Evolutionary conservation across 768 basidiomycete species (phyloP).

Genomic region (Boletellus ananiceps): DNA sequence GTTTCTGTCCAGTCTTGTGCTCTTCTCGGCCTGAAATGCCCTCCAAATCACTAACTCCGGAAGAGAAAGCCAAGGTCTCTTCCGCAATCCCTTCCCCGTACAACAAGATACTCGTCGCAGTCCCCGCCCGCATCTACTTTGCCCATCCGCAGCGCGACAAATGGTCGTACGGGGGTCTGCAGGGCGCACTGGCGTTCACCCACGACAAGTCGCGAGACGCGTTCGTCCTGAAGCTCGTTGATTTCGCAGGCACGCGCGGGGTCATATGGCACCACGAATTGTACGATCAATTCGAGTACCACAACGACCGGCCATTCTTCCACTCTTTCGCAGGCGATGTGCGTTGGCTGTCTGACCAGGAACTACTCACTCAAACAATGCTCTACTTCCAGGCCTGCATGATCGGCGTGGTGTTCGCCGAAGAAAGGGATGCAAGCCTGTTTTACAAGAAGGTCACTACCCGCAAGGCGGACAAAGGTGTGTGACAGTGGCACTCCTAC

Average conservation of each 20-base stretch:
- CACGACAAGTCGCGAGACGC: slow-evolving; percentile 53
- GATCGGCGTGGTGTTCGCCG: slow-evolving; percentile 87
- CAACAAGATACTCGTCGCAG: slow-evolving; percentile 79
- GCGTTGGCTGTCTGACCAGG: slow-evolving; percentile 34
- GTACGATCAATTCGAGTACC: slow-evolving; percentile 75
- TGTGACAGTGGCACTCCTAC: slow-evolving; percentile 11
- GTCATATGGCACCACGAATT: slow-evolving; percentile 93
- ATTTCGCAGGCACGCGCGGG: slow-evolving; percentile 77
- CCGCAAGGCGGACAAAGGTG: slow-evolving; percentile 60
- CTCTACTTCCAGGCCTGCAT: slow-evolving; percentile 62
- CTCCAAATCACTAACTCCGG: slow-evolving; percentile 58
- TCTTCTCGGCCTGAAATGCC: slow-evolving; percentile 50
- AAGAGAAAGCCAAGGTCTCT: slow-evolving; percentile 79
- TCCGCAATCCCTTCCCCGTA: slow-evolving; percentile 46
- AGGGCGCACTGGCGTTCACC: slow-evolving; percentile 78
- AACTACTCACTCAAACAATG: not conserved
- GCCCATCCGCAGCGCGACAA: slow-evolving; percentile 69
- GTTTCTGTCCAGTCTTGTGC: not conserved
- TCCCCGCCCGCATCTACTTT: slow-evolving; percentile 85
- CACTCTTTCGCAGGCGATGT: slow-evolving; percentile 93
- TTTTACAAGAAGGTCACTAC: slow-evolving; percentile 81
- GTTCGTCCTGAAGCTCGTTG: slow-evolving; percentile 73
- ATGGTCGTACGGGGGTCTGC: slow-evolving; percentile 86
- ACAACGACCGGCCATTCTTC: slow-evolving; percentile 84
- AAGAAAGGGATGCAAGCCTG: slow-evolving; percentile 77